Percentiles rank a stretch among this genome's conserved stretches.
Conservation (phyloP, 1,139 yeast genomes). For the Suhomyces taliae region DNA sequence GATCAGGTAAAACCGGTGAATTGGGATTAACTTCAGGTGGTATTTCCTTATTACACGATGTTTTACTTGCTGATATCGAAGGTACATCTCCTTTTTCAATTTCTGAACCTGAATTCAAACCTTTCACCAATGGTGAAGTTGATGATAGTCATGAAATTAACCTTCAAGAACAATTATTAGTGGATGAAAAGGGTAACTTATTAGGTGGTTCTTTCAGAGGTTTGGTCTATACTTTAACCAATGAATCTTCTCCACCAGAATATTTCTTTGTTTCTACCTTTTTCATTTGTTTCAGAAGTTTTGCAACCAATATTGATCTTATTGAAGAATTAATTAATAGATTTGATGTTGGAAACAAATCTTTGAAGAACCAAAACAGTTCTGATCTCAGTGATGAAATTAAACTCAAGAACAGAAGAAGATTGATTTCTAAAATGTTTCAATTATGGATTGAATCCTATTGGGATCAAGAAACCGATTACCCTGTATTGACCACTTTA, state of each 20-base stretch:
- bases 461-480: conserved; percentile 71
- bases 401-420: conserved; percentile 61
- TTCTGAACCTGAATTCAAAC: conserved; percentile 38
- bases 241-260: conserved; percentile 69
- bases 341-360: conserved; percentile 53
- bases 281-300: conserved; percentile 76
- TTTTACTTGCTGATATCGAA: conserved; percentile 40
- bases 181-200: conserved; percentile 52
- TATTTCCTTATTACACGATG: conserved; percentile 51
- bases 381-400: conserved; percentile 48
- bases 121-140: conserved; percentile 26
- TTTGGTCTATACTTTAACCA: conserved; percentile 67
- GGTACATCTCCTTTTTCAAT: conserved; percentile 45
- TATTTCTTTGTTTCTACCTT: conserved; percentile 73
- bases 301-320: conserved; percentile 67
- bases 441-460: conserved; percentile 86
- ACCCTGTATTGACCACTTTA: conserved; percentile 61
- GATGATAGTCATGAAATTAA: conserved; percentile 7
- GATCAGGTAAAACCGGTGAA: conserved; percentile 57
- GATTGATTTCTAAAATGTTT: conserved; percentile 65
- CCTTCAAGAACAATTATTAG: conserved; percentile 46
- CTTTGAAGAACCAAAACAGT: conserved; percentile 24
- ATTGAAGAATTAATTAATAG: conserved; percentile 68
- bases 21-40: conserved; percentile 61
- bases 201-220: conserved; percentile 82